These are phyloP conservation scores for Xylaria digitata DNA, from an alignment of 2,329 filamentous ascomycete species.

Conservation along the genomic window DNA sequence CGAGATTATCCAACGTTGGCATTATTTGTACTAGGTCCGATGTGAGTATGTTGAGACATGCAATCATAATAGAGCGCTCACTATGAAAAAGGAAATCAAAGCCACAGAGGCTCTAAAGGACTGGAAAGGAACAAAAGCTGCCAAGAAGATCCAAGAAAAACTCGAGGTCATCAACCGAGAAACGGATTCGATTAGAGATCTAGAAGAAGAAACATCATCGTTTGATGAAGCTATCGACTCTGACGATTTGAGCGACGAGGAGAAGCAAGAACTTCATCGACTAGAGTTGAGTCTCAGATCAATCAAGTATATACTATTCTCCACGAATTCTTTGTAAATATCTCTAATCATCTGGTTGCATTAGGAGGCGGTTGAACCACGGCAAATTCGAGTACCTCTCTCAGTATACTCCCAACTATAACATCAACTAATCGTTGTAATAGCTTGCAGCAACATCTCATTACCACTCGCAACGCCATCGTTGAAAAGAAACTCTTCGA, in stretches of 20 bases:
- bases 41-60: slow-evolving; percentile 42
- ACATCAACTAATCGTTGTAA: not conserved
- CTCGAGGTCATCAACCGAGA: not conserved
- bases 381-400: slow-evolving; percentile 33
- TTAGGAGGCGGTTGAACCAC: slow-evolving; percentile 4
- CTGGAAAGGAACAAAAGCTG: slow-evolving; percentile 8
- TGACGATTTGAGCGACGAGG: slow-evolving; percentile 9
- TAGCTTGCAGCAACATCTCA: slow-evolving; percentile 46
- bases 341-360: not conserved
- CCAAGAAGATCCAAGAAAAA: slow-evolving; percentile 16
- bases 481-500: slow-evolving; percentile 48
- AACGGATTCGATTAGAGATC: not conserved
- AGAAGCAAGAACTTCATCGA: slow-evolving; percentile 1
- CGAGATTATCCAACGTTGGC: slow-evolving; percentile 54
- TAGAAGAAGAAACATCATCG: slow-evolving; percentile 5
- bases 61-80: not conserved
- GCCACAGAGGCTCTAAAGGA: slow-evolving; percentile 30
- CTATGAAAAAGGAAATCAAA: slow-evolving; percentile 47
- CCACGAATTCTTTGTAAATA: not conserved
- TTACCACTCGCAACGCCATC: slow-evolving; percentile 54
- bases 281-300: not conserved
- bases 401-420: too few species aligned
- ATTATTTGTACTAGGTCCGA: slow-evolving; percentile 59
- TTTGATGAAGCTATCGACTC: not conserved
- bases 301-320: slow-evolving; percentile 15